Percentiles rank a stretch among this genome's conserved stretches.
Conservation (phyloP, 1,284 basidiomycete species). For the Phaffia rhodozyma region DNA sequence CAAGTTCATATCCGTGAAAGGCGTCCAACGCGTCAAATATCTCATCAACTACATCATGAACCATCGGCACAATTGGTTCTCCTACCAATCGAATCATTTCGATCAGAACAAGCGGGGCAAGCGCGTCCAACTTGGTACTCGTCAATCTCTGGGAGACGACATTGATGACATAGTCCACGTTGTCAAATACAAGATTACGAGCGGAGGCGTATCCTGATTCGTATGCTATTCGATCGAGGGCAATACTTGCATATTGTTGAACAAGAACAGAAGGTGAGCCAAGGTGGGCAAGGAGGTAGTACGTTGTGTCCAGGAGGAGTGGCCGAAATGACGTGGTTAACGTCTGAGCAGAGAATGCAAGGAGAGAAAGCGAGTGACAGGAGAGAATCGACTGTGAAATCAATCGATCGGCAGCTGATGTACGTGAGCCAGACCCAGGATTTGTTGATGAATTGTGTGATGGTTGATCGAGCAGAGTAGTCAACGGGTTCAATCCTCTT, state of each 20-base stretch:
- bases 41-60: constrained; percentile 84
- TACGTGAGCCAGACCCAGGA: constrained; percentile 17
- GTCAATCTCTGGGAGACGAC: constrained; percentile 67
- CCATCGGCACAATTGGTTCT: constrained; percentile 65
- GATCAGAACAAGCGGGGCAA: constrained; percentile 50
- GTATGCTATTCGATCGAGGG: constrained; percentile 55
- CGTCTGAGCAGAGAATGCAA: constrained; percentile 56
- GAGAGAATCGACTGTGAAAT: constrained; percentile 43
- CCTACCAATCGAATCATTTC: constrained; percentile 75
- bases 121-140: constrained; percentile 55
- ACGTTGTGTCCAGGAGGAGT: constrained; percentile 64
- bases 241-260: constrained; percentile 54
- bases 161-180: constrained; percentile 89
- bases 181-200: constrained; percentile 70
- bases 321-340: constrained; percentile 42
- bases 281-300: constrained; percentile 69
- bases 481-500: constrained; percentile 41
- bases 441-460: constrained; percentile 6
- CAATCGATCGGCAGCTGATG: constrained; percentile 29
- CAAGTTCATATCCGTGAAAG: constrained; percentile 68
- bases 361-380: constrained; percentile 54
- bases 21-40: constrained; percentile 88
- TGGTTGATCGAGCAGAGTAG: constrained; percentile 28
- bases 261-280: constrained; percentile 56
- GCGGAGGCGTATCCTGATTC: constrained; percentile 69